These are phyloP conservation scores for Leptodontidium sp. DNA, from an alignment of 2,329 filamentous ascomycete species.

Conservation along the genomic window DNA sequence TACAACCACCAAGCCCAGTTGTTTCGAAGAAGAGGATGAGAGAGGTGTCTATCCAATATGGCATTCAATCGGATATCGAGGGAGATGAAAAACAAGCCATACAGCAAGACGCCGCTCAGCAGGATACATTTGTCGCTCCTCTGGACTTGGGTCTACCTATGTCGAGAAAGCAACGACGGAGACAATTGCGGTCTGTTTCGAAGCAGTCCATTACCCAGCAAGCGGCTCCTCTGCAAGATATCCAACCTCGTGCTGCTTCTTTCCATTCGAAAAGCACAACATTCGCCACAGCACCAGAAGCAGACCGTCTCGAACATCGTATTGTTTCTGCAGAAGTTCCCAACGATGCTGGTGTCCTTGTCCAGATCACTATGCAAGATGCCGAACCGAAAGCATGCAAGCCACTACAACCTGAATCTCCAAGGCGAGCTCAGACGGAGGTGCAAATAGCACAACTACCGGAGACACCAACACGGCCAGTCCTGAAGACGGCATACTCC, in stretches of 20 bases:
- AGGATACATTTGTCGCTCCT: background rate
- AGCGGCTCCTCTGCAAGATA: background rate
- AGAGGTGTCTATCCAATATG: background rate
- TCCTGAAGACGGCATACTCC: background rate
- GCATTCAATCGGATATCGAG: background rate
- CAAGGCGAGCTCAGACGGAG: background rate
- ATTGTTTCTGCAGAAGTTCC: background rate
- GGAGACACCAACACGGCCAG: background rate
- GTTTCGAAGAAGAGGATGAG: background rate
- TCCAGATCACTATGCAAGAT: background rate
- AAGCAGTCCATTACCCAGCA: background rate
- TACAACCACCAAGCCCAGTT: background rate
- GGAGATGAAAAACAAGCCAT: background rate
- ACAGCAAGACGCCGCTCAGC: background rate
- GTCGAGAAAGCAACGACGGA: conserved; percentile 15
- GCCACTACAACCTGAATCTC: background rate
- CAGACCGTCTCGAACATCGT: background rate
- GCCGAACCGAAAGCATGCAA: background rate
- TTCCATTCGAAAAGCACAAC: background rate
- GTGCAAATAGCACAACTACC: background rate
- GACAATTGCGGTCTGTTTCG: background rate
- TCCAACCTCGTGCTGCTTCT: background rate
- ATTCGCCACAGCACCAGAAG: background rate
- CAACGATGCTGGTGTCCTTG: too few species aligned
- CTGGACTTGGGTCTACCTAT: background rate